Conservation (phyloP, 2,329 filamentous ascomycete genomes). For the Colletotrichum abscissum region DNA sequence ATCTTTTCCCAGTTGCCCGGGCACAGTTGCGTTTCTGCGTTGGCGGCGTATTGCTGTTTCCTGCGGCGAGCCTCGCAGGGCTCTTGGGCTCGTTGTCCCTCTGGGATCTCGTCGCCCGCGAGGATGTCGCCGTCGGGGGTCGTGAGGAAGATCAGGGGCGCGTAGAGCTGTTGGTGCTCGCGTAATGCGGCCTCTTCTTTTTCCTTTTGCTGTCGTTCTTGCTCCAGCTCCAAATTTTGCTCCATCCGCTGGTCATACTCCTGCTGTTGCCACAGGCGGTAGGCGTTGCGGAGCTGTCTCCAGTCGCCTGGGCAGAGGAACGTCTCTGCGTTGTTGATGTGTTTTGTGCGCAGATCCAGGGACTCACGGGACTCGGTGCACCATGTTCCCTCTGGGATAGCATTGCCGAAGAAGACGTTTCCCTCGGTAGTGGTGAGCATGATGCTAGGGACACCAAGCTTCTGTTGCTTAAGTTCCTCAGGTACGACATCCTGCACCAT, state of each 20-base stretch:
- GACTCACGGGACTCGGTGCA: not conserved
- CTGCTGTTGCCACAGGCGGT: not conserved
- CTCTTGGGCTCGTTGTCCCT: not conserved
- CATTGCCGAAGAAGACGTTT: not conserved
- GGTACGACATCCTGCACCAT: not conserved
- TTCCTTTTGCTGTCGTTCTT: not conserved
- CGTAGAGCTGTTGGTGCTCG: not conserved
- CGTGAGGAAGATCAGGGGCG: not conserved
- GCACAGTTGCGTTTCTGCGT: not conserved
- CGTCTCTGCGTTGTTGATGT: not conserved
- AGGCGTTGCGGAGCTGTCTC: not conserved
- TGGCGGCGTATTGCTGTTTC: not conserved
- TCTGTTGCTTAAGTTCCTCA: not conserved
- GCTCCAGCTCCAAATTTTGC: not conserved
- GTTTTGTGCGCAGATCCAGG: not conserved
- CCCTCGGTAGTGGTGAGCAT: conserved; percentile 1
- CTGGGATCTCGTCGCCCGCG: not conserved
- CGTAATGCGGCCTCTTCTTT: no score
- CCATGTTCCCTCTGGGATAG: not conserved
- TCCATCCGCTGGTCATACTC: not conserved
- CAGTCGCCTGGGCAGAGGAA: not conserved
- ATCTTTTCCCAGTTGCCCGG: conserved; percentile 4
- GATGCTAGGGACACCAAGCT: not conserved
- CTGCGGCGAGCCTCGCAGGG: not conserved
- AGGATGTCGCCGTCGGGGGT: not conserved